Evolutionary conservation across 345 rosid species (phyloP), one percentile per base, ranked within the genome.

Genomic region (Eucalyptus polybractea): DNA sequence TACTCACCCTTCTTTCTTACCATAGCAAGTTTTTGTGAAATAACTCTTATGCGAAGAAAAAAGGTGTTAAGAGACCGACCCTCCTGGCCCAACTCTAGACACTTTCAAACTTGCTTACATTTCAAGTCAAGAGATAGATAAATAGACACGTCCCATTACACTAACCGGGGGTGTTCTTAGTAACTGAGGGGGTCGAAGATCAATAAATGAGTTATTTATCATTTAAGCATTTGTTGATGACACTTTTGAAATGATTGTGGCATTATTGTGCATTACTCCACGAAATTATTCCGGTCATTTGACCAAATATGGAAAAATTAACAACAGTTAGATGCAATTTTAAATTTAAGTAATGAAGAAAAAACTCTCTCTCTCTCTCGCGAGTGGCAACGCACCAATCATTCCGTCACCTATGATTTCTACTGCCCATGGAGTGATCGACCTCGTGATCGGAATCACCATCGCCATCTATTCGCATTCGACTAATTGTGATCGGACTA

Each of bases 111-210:
- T 17, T 1, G 17, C 17, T 50, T n/a, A n/a, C n/a, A n/a, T n/a
- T n/a, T n/a, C n/a, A n/a, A n/a, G n/a, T n/a, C n/a, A n/a, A n/a
- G n/a, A n/a, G n/a, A n/a, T n/a, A n/a, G n/a, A n/a, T n/a, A n/a
- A n/a, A n/a, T n/a, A n/a, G n/a, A n/a, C n/a, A n/a, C n/a, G n/a
- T n/a, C n/a, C n/a, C n/a, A n/a, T n/a, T n/a, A n/a, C n/a, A n/a
- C n/a, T n/a, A n/a, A n/a, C n/a, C 2, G 1, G 22, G 54, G 10
- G 58, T 0, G 5, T 21, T 53, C 25, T 53, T 53, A 19, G 10
- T 53, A 53, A 53, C 5, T 3, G 0, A 19, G 10, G 58, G 24
- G 58, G 58, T 19, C 0, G 0, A 53, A 53, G 58, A 21, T 53
- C 58, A 53, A 53, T 2, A 53, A 53, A 53, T 19, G 24, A 19